phyloP scores from a whole-genome alignment of 495 filamentous ascomycete species.

The Trichoderma virens region DNA sequence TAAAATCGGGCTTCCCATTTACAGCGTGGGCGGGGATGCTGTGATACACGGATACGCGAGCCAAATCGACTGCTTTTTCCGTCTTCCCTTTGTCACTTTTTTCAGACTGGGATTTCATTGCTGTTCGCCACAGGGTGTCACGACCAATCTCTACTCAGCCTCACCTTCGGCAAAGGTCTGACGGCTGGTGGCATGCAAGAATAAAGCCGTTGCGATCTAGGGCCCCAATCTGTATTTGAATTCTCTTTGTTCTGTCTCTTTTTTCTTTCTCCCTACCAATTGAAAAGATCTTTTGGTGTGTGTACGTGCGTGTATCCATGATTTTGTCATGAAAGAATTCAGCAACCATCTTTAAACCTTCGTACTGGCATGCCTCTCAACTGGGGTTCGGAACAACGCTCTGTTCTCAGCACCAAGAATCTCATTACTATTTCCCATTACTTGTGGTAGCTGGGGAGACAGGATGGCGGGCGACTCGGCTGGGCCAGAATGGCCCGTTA shows the following conservation, averaged over 20 bases:
- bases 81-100: too few species aligned
- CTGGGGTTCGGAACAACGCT: neutral
- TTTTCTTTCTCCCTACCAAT: neutral
- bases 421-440: neutral
- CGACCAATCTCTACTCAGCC: neutral
- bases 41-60: neutral
- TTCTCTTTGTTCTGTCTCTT: neutral
- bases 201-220: too few species aligned
- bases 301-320: neutral
- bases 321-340: neutral
- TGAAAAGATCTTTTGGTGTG: neutral
- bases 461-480: conserved; percentile 24
- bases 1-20: too few species aligned
- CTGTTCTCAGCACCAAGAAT: neutral
- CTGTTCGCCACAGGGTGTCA: neutral
- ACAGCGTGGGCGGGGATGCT: too few species aligned
- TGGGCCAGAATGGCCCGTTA: conserved; percentile 44
- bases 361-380: neutral
- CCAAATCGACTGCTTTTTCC: neutral
- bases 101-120: neutral
- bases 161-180: neutral
- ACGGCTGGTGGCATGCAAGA: neutral
- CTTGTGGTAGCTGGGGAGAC: neutral
- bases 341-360: neutral
- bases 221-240: neutral